phyloP scores from a whole-genome alignment of 176 grass and related monocot species.

The Oryza nivara region DNA sequence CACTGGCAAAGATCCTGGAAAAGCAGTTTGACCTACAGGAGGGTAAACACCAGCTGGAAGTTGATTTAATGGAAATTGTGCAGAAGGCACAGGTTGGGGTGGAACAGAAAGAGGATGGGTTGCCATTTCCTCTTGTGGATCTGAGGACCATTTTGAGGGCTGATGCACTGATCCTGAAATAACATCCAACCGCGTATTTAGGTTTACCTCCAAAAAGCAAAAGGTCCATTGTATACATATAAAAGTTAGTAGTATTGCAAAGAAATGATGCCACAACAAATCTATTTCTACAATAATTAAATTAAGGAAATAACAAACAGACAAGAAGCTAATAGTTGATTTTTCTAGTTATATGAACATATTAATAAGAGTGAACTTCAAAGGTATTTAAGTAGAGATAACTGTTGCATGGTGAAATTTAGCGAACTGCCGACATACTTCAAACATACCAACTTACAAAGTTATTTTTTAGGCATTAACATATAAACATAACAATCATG shows the following conservation, averaged over 20 bases:
- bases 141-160: slow-evolving; percentile 68
- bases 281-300: background rate
- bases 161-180: slow-evolving; percentile 64
- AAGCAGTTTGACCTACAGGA: slow-evolving; percentile 48
- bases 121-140: slow-evolving; percentile 57
- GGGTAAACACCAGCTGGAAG: slow-evolving; percentile 48
- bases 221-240: background rate
- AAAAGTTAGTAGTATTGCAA: background rate
- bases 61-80: slow-evolving; percentile 54
- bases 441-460: slow-evolving; percentile 9
- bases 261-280: background rate
- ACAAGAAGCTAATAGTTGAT: background rate
- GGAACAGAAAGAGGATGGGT: slow-evolving; percentile 39
- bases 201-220: slow-evolving; percentile 18
- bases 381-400: slow-evolving; percentile 1
- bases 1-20: slow-evolving; percentile 56
- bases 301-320: background rate
- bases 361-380: background rate
- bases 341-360: background rate
- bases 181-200: slow-evolving; percentile 8
- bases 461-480: background rate
- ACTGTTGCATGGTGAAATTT: slow-evolving; percentile 5
- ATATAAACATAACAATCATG: background rate
- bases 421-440: background rate
- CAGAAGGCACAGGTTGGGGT: slow-evolving; percentile 39